Evolutionary conservation across 192 early-diverging fungal genomes (phyloP), one percentile per base, ranked within the genome.

Genomic region (Mortierella alpina): DNA sequence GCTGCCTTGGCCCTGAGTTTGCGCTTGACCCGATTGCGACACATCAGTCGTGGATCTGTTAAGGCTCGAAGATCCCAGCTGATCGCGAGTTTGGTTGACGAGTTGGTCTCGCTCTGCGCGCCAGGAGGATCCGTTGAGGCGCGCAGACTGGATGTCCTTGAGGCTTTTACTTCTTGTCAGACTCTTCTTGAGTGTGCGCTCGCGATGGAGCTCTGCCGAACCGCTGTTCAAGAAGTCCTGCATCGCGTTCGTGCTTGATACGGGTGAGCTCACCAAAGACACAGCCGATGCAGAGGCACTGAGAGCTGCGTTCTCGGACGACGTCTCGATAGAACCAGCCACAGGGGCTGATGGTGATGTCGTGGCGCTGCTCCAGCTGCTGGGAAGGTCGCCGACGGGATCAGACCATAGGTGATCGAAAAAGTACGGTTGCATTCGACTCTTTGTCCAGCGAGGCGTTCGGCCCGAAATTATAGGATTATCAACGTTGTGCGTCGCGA

Each of bases 181-280:
- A 51, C 77, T 80, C 70, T 72, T 80, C 59, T 80, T 80, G 47
- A 80, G 41, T 4, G 77, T 80, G 9, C 77, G 64, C 22, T 80
- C 77, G 20, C 77, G 63, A 51, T 80, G 59, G 20, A 80, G 66
- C 7, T 72, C 77, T 23, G 51, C 77, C 9, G 77, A 80, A 7
- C 77, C 77, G 39, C 77, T 45, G 13, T 47, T 68, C 23, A 80
- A 46, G n/a, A 80, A 80, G 46, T 80, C 77, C 45, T 80, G 77
- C 77, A 80, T 80, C 12, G 77, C 70, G 11, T 14, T 57, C 5
- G 75, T 59, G 8, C 18, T 64, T 22, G 55, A 46, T 22, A 49
- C 62, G 8, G 77, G 51, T 4, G 66, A 63, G 6, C 50, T 44
- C 22, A 56, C 6, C n/a, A 72, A 23, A 0, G 76, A 79, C 14